A percentile compares a stretch with the other conserved stretches of the same genome.
These are phyloP conservation scores for Chlorella variabilis DNA, from an alignment of 163 green algal genomes.

Conservation along the genomic window DNA sequence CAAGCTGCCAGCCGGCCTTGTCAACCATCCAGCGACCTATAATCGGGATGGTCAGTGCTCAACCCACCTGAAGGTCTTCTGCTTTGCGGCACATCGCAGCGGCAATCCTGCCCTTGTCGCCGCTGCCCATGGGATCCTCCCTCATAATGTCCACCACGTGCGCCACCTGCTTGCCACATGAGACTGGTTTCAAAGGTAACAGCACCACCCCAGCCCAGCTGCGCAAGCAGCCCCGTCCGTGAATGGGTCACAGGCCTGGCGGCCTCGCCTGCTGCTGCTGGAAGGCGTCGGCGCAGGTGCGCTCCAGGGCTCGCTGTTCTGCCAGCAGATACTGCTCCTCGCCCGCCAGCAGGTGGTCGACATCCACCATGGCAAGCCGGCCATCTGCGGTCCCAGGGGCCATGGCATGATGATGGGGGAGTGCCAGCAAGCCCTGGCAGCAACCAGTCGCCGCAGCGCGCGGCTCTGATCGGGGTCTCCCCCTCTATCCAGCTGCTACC, in stretches of 20 bases:
- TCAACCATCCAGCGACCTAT: too few species aligned
- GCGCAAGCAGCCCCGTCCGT: too few species aligned
- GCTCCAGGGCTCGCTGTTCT: neutral
- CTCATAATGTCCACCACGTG: slow-evolving; percentile 30
- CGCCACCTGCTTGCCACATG: neutral
- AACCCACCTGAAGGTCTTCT: slow-evolving; percentile 28
- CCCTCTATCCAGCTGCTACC: neutral
- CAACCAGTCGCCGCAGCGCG: too few species aligned
- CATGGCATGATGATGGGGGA: too few species aligned
- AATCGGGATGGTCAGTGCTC: neutral
- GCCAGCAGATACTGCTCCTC: slow-evolving; percentile 39
- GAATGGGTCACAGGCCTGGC: too few species aligned
- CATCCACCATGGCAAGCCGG: slow-evolving; percentile 34
- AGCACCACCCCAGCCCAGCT: neutral
- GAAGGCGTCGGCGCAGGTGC: slow-evolving; percentile 10
- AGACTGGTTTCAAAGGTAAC: neutral
- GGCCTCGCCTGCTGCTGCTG: neutral
- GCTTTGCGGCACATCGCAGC: slow-evolving; percentile 39
- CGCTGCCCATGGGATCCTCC: slow-evolving; percentile 16
- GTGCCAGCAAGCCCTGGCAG: too few species aligned
- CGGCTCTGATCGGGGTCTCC: too few species aligned
- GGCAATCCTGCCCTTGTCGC: slow-evolving; percentile 39
- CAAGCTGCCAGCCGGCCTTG: neutral
- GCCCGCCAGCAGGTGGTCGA: slow-evolving; percentile 38
- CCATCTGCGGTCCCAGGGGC: slow-evolving; percentile 21